phyloP scores from a whole-genome alignment of 768 basidiomycete species.

The Termitomyces sp. region DNA sequence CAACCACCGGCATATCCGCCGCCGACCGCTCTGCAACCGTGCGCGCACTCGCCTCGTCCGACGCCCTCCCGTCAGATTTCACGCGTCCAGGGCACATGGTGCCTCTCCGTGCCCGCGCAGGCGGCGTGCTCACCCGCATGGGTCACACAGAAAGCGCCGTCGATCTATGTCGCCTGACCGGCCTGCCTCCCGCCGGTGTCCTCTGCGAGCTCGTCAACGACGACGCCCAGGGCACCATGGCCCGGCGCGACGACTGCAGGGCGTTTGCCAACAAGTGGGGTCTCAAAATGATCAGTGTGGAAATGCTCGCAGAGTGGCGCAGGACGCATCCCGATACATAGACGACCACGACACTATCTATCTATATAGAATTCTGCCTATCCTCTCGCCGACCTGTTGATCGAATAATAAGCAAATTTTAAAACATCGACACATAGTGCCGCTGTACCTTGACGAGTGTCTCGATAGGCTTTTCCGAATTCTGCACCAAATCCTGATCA shows the following conservation, averaged over 20 bases:
- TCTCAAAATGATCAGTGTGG: constrained; percentile 91
- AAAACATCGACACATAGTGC: not conserved
- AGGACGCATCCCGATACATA: constrained; percentile 23
- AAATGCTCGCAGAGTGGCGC: constrained; percentile 60
- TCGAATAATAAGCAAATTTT: not conserved
- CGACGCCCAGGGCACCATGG: constrained; percentile 85
- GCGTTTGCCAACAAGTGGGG: constrained; percentile 88
- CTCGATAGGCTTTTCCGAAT: constrained; percentile 54
- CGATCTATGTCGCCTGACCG: constrained; percentile 79
- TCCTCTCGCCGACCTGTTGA: constrained; percentile 28
- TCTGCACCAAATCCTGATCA: constrained; percentile 54
- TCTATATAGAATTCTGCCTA: constrained; percentile 21
- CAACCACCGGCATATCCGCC: constrained; percentile 95
- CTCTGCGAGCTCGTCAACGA: constrained; percentile 96
- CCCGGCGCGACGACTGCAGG: constrained; percentile 89
- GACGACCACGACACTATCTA: not conserved
- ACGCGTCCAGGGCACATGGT: constrained; percentile 94
- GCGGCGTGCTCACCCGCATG: constrained; percentile 80
- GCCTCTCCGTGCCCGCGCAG: constrained; percentile 79
- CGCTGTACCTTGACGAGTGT: constrained; percentile 57
- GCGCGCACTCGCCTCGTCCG: constrained; percentile 68
- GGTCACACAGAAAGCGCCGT: constrained; percentile 93
- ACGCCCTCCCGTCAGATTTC: constrained; percentile 60
- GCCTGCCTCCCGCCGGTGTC: constrained; percentile 66
- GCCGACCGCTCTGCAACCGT: constrained; percentile 89